Evolutionary conservation across 306 rosid species (phyloP).

Genomic region (Gynostemma pentaphyllum): DNA sequence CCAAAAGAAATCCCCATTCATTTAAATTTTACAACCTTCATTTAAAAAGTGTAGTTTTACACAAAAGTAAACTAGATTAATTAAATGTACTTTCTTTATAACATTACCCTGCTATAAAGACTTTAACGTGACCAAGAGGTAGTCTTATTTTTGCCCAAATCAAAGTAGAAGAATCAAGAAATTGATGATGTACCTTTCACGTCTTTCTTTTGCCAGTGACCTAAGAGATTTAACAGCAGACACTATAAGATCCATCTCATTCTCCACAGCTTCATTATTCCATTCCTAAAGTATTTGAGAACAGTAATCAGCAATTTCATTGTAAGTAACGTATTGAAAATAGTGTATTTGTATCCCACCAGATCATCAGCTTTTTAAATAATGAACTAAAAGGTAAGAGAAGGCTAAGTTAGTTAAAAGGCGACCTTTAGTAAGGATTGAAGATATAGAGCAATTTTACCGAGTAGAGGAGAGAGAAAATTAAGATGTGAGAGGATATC

Average conservation of each 20-base stretch:
- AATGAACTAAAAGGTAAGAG: too few species aligned
- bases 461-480: neutral
- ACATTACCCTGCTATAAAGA: neutral
- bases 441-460: neutral
- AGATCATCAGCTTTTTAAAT: neutral
- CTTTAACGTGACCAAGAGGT: neutral
- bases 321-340: neutral
- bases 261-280: conserved; percentile 65
- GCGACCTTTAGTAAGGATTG: neutral
- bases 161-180: neutral
- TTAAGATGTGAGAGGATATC: neutral
- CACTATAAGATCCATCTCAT: conserved; percentile 61
- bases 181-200: conserved; percentile 49
- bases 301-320: neutral
- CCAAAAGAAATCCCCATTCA: neutral
- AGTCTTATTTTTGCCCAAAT: neutral
- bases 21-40: too few species aligned
- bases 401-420: neutral
- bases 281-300: conserved; percentile 37
- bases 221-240: conserved; percentile 64
- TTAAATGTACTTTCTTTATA: neutral
- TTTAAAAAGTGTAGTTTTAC: neutral
- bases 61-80: neutral
- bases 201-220: conserved; percentile 85
- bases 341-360: neutral